These are phyloP conservation scores for Sodiomyces alkalinus DNA, from an alignment of 2,329 filamentous ascomycete species.

Conservation along the genomic window DNA sequence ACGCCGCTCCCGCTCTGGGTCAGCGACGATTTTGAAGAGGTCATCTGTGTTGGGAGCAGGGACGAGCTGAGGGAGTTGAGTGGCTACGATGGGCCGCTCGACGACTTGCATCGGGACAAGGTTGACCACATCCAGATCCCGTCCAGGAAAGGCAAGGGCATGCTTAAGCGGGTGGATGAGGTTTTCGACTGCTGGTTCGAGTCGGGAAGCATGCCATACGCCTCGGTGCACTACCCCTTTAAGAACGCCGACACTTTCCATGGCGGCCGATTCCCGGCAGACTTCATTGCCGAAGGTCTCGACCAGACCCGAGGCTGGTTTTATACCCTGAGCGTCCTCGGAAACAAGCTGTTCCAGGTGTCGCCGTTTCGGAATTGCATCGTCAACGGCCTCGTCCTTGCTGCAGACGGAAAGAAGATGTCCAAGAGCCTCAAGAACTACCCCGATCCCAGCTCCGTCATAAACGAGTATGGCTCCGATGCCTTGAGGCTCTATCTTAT, in stretches of 20 bases:
- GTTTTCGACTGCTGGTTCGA: slow-evolving; percentile 98
- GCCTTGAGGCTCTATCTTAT: slow-evolving; percentile 90
- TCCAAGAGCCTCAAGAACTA: slow-evolving; percentile 95
- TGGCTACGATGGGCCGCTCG: slow-evolving; percentile 70
- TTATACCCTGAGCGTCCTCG: slow-evolving; percentile 79
- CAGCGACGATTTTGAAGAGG: slow-evolving; percentile 75
- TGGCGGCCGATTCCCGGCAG: slow-evolving; percentile 61
- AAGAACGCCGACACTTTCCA: slow-evolving; percentile 73
- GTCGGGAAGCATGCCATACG: slow-evolving; percentile 91
- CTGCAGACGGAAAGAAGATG: slow-evolving; percentile 97
- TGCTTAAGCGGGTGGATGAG: slow-evolving; percentile 66
- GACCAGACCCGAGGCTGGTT: slow-evolving; percentile 97
- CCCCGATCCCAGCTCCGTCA: slow-evolving; percentile 70
- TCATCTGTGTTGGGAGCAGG: slow-evolving; percentile 73
- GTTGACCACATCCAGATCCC: slow-evolving; percentile 91
- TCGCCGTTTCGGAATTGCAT: slow-evolving; percentile 90
- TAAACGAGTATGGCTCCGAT: slow-evolving; percentile 81
- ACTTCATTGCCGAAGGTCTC: slow-evolving; percentile 87
- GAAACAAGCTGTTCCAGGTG: slow-evolving; percentile 71
- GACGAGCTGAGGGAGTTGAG: slow-evolving; percentile 73
- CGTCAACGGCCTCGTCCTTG: slow-evolving; percentile 89
- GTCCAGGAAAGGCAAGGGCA: slow-evolving; percentile 72
- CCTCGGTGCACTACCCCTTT: slow-evolving; percentile 82
- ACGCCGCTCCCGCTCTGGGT: slow-evolving; percentile 87
- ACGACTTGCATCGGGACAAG: slow-evolving; percentile 81